Percentiles rank a stretch among this genome's conserved stretches.
These are phyloP conservation scores for Fusarium paranaense DNA, from an alignment of 2,329 filamentous ascomycete genomes.

Conservation along the genomic window DNA sequence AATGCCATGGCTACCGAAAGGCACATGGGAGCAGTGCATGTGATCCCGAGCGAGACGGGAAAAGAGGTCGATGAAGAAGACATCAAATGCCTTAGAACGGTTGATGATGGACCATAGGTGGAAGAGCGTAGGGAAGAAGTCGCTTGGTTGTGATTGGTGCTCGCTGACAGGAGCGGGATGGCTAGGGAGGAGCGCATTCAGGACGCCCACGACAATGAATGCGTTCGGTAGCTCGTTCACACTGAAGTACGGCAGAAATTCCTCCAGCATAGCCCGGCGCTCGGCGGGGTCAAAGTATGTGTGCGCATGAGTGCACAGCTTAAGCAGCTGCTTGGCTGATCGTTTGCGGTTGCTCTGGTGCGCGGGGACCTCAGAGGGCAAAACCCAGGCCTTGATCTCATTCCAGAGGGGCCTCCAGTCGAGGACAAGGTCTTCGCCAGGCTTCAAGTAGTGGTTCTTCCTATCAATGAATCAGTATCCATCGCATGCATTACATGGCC, in stretches of 20 bases:
- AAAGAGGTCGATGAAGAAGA: constrained; percentile 88
- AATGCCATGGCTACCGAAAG: constrained; percentile 88
- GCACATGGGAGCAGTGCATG: constrained; percentile 77
- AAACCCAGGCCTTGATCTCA: constrained; percentile 89
- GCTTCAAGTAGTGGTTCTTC: constrained; percentile 94
- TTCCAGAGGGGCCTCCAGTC: constrained; percentile 96
- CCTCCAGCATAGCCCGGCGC: constrained; percentile 82
- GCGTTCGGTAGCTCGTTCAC: constrained; percentile 92
- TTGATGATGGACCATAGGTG: constrained; percentile 96
- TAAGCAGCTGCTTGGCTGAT: constrained; percentile 76
- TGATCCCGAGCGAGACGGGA: constrained; percentile 90
- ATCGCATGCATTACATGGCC: constrained; percentile 5
- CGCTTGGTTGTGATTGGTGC: constrained; percentile 83
- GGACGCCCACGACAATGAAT: constrained; percentile 88
- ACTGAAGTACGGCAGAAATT: constrained; percentile 88
- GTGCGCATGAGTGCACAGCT: constrained; percentile 90
- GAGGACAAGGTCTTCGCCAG: constrained; percentile 87
- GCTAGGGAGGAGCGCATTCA: constrained; percentile 91
- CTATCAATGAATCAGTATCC: constrained; percentile 56
- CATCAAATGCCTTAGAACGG: constrained; percentile 87
- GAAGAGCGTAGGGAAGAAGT: constrained; percentile 93
- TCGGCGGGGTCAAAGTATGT: constrained; percentile 93
- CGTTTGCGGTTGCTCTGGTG: constrained; percentile 68
- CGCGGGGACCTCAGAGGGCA: constrained; percentile 83
- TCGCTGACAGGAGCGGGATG: constrained; percentile 78